Evolutionary conservation across 805 yeast species (phyloP).

Genomic region (Sugiyamaella floridensis): DNA sequence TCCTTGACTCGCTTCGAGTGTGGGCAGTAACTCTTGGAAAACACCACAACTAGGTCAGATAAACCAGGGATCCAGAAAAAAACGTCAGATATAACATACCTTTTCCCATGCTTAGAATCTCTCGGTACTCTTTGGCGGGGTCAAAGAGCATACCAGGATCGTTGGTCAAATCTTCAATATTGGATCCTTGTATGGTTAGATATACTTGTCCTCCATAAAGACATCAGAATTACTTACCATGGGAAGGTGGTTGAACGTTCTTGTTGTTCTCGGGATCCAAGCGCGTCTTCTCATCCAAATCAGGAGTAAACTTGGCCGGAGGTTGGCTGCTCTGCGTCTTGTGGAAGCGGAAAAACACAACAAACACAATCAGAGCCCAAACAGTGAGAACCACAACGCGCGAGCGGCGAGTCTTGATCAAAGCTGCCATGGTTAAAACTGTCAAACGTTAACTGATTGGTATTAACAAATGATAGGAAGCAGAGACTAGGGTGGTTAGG

Average conservation of each 20-base stretch:
- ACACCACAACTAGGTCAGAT: constrained; percentile 32
- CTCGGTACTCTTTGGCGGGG: constrained; percentile 47
- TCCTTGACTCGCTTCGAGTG: constrained; percentile 66
- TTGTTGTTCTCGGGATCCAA: constrained; percentile 9
- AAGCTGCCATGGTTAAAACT: neutral
- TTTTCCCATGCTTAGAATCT: constrained; percentile 56
- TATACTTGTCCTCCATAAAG: neutral
- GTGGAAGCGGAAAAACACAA: constrained; percentile 32
- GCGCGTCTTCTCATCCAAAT: constrained; percentile 14
- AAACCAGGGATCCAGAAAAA: neutral
- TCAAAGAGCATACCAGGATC: constrained; percentile 34
- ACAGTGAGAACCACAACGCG: constrained; percentile 39
- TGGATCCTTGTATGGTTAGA: constrained; percentile 6
- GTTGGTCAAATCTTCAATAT: constrained; percentile 19
- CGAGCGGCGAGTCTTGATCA: constrained; percentile 33
- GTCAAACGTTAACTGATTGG: too few relatives aligned
- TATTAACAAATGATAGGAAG: too few relatives aligned
- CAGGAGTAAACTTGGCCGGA: constrained; percentile 8
- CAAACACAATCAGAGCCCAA: constrained; percentile 30
- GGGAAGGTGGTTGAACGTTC: constrained; percentile 3
- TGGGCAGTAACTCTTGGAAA: constrained; percentile 56
- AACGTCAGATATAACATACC: neutral
- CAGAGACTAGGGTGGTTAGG: too few relatives aligned
- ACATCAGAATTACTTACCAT: neutral
- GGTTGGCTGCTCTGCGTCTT: constrained; percentile 21